These are phyloP conservation scores for Phytophthora nicotianae DNA, from an alignment of 352 stramenopile genomes.

Conservation along the genomic window DNA sequence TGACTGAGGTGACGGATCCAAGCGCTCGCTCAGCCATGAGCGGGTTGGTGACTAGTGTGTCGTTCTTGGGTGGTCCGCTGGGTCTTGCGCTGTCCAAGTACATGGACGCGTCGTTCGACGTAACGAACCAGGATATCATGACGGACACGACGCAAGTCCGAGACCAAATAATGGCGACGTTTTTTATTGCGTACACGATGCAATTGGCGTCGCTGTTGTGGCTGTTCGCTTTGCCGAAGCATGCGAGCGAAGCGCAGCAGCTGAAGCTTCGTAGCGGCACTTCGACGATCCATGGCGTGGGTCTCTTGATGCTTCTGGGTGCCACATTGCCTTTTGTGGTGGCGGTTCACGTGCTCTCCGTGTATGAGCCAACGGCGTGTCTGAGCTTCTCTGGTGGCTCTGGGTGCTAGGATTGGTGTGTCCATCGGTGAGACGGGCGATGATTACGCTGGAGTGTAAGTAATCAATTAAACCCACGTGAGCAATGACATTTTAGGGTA, in stretches of 20 bases:
- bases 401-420: constrained; percentile 31
- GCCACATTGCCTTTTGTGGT: constrained; percentile 30
- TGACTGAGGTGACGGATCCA: constrained; percentile 55
- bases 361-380: constrained; percentile 55
- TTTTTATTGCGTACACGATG: constrained; percentile 55
- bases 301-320: constrained; percentile 26
- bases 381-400: constrained; percentile 45
- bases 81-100: constrained; percentile 57
- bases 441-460: constrained; percentile 7
- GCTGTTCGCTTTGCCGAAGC: constrained; percentile 53
- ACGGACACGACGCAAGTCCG: constrained; percentile 47
- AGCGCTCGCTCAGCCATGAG: constrained; percentile 30
- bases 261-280: constrained; percentile 35
- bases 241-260: constrained; percentile 31
- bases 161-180: constrained; percentile 43
- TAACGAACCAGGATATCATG: constrained; percentile 42
- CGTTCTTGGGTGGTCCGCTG: constrained; percentile 47
- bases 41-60: constrained; percentile 49
- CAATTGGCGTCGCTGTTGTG: constrained; percentile 49
- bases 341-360: constrained; percentile 52
- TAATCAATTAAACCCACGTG: too few relatives aligned
- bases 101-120: constrained; percentile 57
- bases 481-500: too few relatives aligned
- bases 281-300: constrained; percentile 24
- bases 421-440: constrained; percentile 8